These are phyloP conservation scores for Ophiognomonia clavigignenti-juglandacearum DNA, from an alignment of 2,329 filamentous ascomycete species.

Conservation along the genomic window DNA sequence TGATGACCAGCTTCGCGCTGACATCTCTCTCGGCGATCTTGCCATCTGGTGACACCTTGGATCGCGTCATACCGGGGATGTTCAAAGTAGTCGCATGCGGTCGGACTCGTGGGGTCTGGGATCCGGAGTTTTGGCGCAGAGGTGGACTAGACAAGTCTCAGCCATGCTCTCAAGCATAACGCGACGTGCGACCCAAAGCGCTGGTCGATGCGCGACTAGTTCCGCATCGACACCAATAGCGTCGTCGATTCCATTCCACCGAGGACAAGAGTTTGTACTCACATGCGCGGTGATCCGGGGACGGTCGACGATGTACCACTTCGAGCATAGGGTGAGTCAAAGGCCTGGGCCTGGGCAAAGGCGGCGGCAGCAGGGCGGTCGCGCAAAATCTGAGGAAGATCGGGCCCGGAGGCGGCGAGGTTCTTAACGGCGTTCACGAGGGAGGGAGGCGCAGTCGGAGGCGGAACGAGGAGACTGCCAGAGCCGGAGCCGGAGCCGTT, in stretches of 20 bases:
- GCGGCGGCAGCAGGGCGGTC: constrained; percentile 25
- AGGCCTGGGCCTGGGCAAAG: constrained; percentile 29
- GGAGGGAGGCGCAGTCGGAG: constrained; percentile 21
- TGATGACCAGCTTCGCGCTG: constrained; percentile 91
- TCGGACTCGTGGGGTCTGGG: constrained; percentile 70
- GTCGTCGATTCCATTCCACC: background rate
- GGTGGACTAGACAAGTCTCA: constrained; percentile 47
- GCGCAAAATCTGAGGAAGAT: constrained; percentile 24
- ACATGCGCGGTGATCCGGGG: constrained; percentile 55
- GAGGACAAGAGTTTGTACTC: constrained; percentile 26
- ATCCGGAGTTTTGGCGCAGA: constrained; percentile 67
- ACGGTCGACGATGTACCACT: constrained; percentile 53
- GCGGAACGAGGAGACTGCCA: constrained; percentile 12
- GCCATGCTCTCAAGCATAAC: constrained; percentile 18
- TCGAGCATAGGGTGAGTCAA: constrained; percentile 51
- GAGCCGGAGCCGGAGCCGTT: constrained; percentile 14
- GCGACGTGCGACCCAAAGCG: constrained; percentile 3
- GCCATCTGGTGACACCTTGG: constrained; percentile 91
- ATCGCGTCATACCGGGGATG: constrained; percentile 93
- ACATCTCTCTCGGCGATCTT: constrained; percentile 91
- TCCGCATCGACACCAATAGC: no score
- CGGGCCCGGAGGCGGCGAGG: constrained; percentile 35
- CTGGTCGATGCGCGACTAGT: no score
- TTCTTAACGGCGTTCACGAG: constrained; percentile 29
- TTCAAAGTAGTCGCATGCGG: constrained; percentile 91